phyloP scores from a whole-genome alignment of 306 rosid genomes.

The Oxytropis ochrocephala region DNA sequence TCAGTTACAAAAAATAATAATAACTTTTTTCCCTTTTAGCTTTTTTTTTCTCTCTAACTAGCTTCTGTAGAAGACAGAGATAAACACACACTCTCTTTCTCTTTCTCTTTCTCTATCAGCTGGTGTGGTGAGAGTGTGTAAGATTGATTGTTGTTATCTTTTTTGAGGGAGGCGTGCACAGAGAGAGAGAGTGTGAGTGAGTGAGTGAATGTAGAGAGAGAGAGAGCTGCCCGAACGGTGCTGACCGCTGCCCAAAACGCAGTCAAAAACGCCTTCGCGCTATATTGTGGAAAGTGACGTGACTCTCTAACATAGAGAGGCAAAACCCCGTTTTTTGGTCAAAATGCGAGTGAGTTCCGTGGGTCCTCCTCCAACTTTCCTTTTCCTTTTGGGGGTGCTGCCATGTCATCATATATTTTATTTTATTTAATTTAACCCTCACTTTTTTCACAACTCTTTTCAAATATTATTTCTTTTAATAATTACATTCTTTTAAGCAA shows the following conservation, averaged over 20 bases:
- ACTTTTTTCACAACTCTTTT: too few relatives aligned
- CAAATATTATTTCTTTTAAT: too few relatives aligned
- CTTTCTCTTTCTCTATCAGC: conserved; percentile 21
- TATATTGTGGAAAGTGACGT: conserved; percentile 83
- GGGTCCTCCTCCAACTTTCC: conserved; percentile 27
- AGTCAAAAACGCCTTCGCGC: conserved; percentile 75
- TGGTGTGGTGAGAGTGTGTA: conserved; percentile 31
- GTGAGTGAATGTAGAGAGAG: not conserved
- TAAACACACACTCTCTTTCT: not conserved
- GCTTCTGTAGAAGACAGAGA: not conserved
- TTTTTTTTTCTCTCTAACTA: conserved; percentile 14
- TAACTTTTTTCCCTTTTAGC: not conserved
- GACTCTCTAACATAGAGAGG: conserved; percentile 38
- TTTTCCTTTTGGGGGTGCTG: conserved; percentile 18
- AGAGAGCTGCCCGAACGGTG: conserved; percentile 72
- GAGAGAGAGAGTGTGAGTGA: conserved; percentile 13
- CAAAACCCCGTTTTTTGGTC: conserved; percentile 65
- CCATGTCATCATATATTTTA: not conserved
- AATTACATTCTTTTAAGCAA: too few relatives aligned
- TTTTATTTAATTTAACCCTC: too few relatives aligned
- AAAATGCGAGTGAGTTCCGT: conserved; percentile 28
- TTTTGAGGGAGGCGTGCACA: conserved; percentile 59
- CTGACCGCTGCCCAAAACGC: conserved; percentile 77
- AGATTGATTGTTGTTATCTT: conserved; percentile 27
- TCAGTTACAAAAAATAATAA: not conserved